Conservation (phyloP, 2,329 filamentous ascomycete genomes). For the Hirsutella rhossiliensis region DNA sequence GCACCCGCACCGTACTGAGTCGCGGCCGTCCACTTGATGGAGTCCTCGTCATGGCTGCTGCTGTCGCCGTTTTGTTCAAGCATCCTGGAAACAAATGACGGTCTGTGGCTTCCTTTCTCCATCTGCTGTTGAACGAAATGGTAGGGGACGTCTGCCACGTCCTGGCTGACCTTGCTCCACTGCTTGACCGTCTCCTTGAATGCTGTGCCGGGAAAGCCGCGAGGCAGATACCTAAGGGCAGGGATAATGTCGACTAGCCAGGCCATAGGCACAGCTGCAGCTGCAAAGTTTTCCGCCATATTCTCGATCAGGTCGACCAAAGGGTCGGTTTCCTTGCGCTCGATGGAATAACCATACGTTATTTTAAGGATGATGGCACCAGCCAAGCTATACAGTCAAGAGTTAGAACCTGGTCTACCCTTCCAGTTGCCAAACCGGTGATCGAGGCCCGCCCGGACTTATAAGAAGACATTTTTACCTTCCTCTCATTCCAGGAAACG, state of each 20-base stretch:
- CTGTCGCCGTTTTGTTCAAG: too few species aligned
- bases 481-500: too few species aligned
- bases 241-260: not conserved
- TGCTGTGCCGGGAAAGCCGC: not conserved
- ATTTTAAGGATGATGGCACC: not conserved
- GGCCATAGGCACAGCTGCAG: not conserved
- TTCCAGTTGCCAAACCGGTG: too few species aligned
- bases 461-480: too few species aligned
- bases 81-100: not conserved
- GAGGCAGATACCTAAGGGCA: not conserved
- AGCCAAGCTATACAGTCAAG: not conserved
- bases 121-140: not conserved
- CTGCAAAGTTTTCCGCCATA: not conserved
- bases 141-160: not conserved
- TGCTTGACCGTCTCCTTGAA: not conserved
- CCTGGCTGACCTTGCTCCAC: not conserved
- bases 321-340: not conserved
- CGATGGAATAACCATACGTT: not conserved
- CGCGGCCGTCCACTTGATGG: conserved; percentile 2
- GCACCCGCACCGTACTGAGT: conserved; percentile 6
- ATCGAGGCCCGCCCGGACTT: too few species aligned
- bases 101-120: not conserved
- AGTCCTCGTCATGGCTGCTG: too few species aligned
- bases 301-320: not conserved
- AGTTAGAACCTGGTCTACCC: too few species aligned